Base-by-base conservation (phyloP, 345 rosid genomes). In the Moringa oleifera region DNA sequence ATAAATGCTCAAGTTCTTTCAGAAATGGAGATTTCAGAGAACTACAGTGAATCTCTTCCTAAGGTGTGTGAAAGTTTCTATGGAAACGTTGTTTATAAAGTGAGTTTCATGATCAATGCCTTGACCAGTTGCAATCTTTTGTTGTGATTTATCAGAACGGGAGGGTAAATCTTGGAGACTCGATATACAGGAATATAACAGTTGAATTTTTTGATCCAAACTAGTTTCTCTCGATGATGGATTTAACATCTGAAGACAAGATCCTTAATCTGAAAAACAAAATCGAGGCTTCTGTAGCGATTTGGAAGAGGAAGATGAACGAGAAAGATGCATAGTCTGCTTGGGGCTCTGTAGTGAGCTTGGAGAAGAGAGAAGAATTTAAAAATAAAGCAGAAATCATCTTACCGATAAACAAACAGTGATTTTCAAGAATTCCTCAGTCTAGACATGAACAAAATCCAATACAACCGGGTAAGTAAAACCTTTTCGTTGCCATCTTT, bases 301-400 rank as follows among this genome's bases (percentile, higher is more conserved):
- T 91, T 66, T 91, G 97, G 97, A 83, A 68, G 68, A 77, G 96
- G 70, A 91, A 91, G 66, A 91, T 88, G 97, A 81, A 70, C 57
- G 85, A 80, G 55, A 91, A 88, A 55, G 97, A 91, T 46, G 69
- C 78, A 51, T 88, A 91, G 56, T 85, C 97, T 20, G 22, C 83
- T 50, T 91, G 97, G 97, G 80, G 93, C 24, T 88, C 96, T 16
- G 85, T 84, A 19, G 86, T 91, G 16, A 91, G 97, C 75, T 54
- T 79, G 55, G 96, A 91, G 81, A 91, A 88, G 71, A 83, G 97
- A 73, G 97, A 91, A 71, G 80, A 78, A 19, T 91, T 91, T 55
- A 96, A 88, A 78, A 96, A 88, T n/a, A 73, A 96, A 83, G 96
- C 96, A 12, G 94, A 86, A 68, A 91, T 94, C 12, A 83, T 91